These are phyloP conservation scores for Penicillium angulare DNA, from an alignment of 495 filamentous ascomycete species.

Conservation along the genomic window DNA sequence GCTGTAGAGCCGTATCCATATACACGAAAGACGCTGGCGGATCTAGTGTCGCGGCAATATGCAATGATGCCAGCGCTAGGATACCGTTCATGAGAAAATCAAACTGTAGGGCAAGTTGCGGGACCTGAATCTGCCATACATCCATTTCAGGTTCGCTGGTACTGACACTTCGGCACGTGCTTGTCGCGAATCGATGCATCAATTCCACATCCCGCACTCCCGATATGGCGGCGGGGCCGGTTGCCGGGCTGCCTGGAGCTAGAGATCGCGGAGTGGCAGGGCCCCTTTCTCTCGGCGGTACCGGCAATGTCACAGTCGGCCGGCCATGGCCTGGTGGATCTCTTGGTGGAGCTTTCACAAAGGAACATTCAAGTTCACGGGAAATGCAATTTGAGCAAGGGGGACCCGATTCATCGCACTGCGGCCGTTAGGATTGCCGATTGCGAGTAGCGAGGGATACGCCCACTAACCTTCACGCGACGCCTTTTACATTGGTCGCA, in stretches of 20 bases:
- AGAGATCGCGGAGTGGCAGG: slow-evolving; percentile 11
- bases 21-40: slow-evolving; percentile 32
- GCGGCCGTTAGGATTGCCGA: slow-evolving; percentile 9
- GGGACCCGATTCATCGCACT: slow-evolving; percentile 48
- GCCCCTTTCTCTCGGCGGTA: neutral
- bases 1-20: slow-evolving; percentile 39
- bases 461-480: neutral
- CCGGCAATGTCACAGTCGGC: neutral
- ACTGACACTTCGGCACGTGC: slow-evolving; percentile 16
- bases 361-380: slow-evolving; percentile 40
- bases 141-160: slow-evolving; percentile 18
- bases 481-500: neutral
- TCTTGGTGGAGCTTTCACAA: slow-evolving; percentile 28
- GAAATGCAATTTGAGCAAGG: slow-evolving; percentile 46
- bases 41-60: slow-evolving; percentile 38
- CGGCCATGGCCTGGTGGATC: slow-evolving; percentile 2
- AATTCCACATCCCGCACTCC: slow-evolving; percentile 22
- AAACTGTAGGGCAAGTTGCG: slow-evolving; percentile 40
- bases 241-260: slow-evolving; percentile 20
- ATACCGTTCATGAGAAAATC: slow-evolving; percentile 53
- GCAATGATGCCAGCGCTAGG: slow-evolving; percentile 49
- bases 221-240: slow-evolving; percentile 16
- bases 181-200: slow-evolving; percentile 17
- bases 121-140: slow-evolving; percentile 35
- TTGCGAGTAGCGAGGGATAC: neutral